A percentile compares a stretch with the other conserved stretches of the same genome.
Conservation (phyloP, 129 eudicot genomes). For the Pseudognaphalium luteoalbum region DNA sequence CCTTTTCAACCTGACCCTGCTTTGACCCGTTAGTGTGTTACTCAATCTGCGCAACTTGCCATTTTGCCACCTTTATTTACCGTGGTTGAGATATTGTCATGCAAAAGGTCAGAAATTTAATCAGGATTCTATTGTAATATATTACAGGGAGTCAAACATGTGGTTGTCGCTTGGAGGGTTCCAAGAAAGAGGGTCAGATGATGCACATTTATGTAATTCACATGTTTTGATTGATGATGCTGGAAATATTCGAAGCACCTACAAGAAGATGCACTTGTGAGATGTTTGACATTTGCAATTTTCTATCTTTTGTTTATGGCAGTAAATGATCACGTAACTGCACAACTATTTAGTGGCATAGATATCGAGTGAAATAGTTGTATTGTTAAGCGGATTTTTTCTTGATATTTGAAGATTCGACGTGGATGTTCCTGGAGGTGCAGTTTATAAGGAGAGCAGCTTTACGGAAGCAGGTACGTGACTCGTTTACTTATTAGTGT, state of each 20-base stretch:
- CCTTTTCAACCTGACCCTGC: neutral
- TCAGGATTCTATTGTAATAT: neutral
- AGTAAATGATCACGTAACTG: neutral
- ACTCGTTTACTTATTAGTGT: neutral
- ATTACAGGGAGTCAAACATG: slow-evolving; percentile 74
- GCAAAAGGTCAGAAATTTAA: slow-evolving; percentile 2
- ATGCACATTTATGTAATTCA: slow-evolving; percentile 70
- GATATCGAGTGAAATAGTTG: neutral
- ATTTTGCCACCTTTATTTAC: neutral
- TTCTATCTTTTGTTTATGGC: slow-evolving; percentile 15
- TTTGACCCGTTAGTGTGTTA: neutral
- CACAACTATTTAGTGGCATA: neutral
- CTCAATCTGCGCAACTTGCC: neutral
- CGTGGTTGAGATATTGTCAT: neutral
- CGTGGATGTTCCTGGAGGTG: slow-evolving; percentile 85
- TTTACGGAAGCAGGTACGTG: slow-evolving; percentile 88
- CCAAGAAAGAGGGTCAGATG: slow-evolving; percentile 84
- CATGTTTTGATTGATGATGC: slow-evolving; percentile 79
- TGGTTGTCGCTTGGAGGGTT: slow-evolving; percentile 98
- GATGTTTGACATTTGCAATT: slow-evolving; percentile 30
- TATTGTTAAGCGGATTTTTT: slow-evolving; percentile 1
- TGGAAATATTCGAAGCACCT: slow-evolving; percentile 71
- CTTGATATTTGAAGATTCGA: slow-evolving; percentile 64
- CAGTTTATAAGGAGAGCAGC: slow-evolving; percentile 89
- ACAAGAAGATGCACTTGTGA: slow-evolving; percentile 80